Conservation (phyloP, 2,329 filamentous ascomycete genomes). For the Aspergillus fumigatiaffinis region DNA sequence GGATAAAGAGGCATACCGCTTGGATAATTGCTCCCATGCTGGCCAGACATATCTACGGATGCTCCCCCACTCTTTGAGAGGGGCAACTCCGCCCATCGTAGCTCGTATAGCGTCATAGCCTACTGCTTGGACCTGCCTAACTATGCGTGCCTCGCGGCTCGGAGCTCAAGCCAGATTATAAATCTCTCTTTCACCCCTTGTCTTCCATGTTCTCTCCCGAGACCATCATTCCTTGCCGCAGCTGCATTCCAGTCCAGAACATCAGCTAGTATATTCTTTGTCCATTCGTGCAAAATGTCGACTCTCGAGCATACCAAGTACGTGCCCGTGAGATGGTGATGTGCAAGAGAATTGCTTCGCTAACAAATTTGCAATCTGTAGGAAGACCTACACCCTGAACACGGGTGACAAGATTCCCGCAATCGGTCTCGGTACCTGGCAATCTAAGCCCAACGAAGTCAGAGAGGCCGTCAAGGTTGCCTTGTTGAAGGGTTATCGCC, state of each 20-base stretch:
- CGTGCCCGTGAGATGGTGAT: slow-evolving; percentile 3
- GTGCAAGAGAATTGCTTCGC: not conserved
- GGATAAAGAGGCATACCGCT: not conserved
- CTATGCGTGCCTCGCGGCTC: slow-evolving; percentile 3
- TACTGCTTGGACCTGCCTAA: slow-evolving; percentile 21
- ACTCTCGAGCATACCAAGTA: slow-evolving; percentile 28
- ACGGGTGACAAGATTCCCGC: slow-evolving; percentile 48
- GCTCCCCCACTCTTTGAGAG: slow-evolving; percentile 6
- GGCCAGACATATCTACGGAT: not conserved
- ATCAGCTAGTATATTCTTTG: not conserved
- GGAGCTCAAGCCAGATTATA: slow-evolving; percentile 8
- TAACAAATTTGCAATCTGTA: slow-evolving; percentile 11
- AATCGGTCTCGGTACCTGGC: slow-evolving; percentile 54
- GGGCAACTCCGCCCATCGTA: slow-evolving; percentile 16
- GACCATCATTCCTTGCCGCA: not conserved
- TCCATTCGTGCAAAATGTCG: slow-evolving; percentile 23
- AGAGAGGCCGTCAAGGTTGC: slow-evolving; percentile 46
- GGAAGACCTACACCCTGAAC: slow-evolving; percentile 45
- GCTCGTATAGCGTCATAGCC: slow-evolving; percentile 14
- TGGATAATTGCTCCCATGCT: not conserved
- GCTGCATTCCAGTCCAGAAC: not conserved
- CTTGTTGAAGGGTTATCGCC: slow-evolving; percentile 51
- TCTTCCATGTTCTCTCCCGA: not conserved
- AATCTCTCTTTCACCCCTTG: slow-evolving; percentile 7
- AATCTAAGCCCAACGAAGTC: slow-evolving; percentile 52